Percentiles rank a stretch among this genome's conserved stretches.
Conservation (phyloP, 441 rosid species). For the Euphorbia celastroides region DNA sequence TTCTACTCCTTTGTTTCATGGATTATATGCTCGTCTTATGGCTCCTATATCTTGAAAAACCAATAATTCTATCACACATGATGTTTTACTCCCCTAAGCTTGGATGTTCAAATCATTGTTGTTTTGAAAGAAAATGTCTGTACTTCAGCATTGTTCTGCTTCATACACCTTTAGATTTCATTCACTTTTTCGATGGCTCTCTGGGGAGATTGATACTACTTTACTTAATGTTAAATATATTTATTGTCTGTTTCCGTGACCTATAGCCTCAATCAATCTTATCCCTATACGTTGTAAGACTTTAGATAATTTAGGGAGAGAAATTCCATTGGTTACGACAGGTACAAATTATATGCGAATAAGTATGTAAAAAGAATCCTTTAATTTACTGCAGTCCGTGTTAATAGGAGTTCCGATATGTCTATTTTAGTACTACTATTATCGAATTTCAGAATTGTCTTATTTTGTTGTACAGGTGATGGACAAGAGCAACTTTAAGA, state of each 20-base stretch:
- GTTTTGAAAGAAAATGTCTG: neutral
- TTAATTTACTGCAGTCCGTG: neutral
- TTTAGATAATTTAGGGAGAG: neutral
- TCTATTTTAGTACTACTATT: neutral
- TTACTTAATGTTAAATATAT: neutral
- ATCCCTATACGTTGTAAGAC: neutral
- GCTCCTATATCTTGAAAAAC: neutral
- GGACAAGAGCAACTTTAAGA: conserved; percentile 92
- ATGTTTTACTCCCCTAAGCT: neutral
- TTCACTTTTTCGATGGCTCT: neutral
- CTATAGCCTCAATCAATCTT: neutral
- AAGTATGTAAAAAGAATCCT: neutral
- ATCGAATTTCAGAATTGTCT: conserved; percentile 27
- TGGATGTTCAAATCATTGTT: neutral
- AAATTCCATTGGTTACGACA: neutral
- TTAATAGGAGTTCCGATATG: neutral
- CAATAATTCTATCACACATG: neutral
- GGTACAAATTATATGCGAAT: neutral
- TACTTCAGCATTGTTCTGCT: neutral
- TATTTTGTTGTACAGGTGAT: conserved; percentile 43
- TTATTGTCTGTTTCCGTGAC: neutral
- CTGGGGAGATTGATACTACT: neutral
- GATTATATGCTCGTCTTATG: neutral
- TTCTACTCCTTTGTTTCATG: neutral
- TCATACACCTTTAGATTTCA: neutral